Base-by-base conservation (phyloP, 192 early-diverging fungal genomes). In the Mortierella alpina region DNA sequence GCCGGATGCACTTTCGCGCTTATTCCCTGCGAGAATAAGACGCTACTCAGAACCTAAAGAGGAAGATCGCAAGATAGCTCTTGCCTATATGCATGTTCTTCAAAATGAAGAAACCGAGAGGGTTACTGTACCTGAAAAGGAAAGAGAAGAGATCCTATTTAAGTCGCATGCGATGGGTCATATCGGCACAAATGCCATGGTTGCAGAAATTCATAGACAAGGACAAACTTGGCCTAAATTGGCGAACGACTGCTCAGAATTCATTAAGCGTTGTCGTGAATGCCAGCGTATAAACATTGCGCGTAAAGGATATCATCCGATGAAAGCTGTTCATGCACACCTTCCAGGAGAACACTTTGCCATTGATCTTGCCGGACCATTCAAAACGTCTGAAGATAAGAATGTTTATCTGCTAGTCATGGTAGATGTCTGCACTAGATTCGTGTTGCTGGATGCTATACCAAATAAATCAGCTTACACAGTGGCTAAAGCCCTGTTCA, bases 131-230 rank as follows among this genome's bases (percentile, higher is more conserved):
- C 46, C 53, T 41, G 68, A 31, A 10, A 70, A n/a, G n/a, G n/a
- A n/a, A n/a, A n/a, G 57, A 59, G 14, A 50, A 14, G 15, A 23
- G 0, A 17, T 59, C 18, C 48, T 61, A 7, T 23, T 17, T 12
- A 50, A 53, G 31, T 48, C 45, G 9, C 47, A 61, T 18, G 31
- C 22, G 4, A 6, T 70, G 6, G 57, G 52, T 18, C 68, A 70
- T 61, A 8, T 56, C 18, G 68, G 68, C 50, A 22, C 68, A 9
- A 70, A 70, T 52, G 68, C 68, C 49, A 70, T 66, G 64, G 64
- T 66, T 6, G 55, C 11, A 7, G 31, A 6, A 39, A n/a, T n/a
- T n/a, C n/a, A n/a, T n/a, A n/a, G n/a, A n/a, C n/a, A n/a, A n/a
- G n/a, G n/a, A n/a, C n/a, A 55, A 44, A 53, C 63, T 23, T 66